Evolutionary conservation across 257 asterid species (phyloP).

Genomic region (Anisodus acutangulus): DNA sequence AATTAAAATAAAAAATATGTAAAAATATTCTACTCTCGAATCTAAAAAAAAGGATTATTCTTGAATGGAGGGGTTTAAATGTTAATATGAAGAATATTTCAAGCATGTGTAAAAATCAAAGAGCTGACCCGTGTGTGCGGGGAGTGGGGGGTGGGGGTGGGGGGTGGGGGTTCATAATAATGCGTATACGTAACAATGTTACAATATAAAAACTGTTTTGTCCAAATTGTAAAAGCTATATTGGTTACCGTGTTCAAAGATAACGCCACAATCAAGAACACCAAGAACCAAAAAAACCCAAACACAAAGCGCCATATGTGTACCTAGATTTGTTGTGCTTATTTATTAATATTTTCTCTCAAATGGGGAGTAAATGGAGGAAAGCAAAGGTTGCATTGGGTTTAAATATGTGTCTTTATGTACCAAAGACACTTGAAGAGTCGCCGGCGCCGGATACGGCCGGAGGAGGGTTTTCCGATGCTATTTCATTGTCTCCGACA

Average conservation of each 20-base stretch:
- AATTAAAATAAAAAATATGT: too few relatives aligned
- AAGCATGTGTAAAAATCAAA: constrained; percentile 36
- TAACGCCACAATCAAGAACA: not conserved
- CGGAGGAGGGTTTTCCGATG: constrained; percentile 46
- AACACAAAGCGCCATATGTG: too few relatives aligned
- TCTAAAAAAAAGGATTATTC: too few relatives aligned
- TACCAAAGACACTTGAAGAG: constrained; percentile 52
- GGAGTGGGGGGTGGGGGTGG: not conserved
- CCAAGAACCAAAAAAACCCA: not conserved
- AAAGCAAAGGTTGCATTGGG: constrained; percentile 74
- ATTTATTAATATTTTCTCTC: not conserved
- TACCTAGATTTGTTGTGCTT: not conserved
- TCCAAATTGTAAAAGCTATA: constrained; percentile 1
- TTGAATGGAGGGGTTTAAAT: too few relatives aligned
- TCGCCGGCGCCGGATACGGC: constrained; percentile 18
- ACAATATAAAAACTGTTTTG: constrained; percentile 23
- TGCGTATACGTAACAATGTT: not conserved
- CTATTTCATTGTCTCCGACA: constrained; percentile 44
- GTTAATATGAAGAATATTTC: constrained; percentile 29
- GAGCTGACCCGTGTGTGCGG: not conserved
- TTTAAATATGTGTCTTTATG: constrained; percentile 61
- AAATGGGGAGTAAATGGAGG: constrained; percentile 84
- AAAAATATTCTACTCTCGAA: too few relatives aligned
- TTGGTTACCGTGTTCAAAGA: not conserved
- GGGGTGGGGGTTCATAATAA: not conserved